Base-by-base conservation (phyloP, 306 rosid species). In the Echinosophora koreensis region DNA sequence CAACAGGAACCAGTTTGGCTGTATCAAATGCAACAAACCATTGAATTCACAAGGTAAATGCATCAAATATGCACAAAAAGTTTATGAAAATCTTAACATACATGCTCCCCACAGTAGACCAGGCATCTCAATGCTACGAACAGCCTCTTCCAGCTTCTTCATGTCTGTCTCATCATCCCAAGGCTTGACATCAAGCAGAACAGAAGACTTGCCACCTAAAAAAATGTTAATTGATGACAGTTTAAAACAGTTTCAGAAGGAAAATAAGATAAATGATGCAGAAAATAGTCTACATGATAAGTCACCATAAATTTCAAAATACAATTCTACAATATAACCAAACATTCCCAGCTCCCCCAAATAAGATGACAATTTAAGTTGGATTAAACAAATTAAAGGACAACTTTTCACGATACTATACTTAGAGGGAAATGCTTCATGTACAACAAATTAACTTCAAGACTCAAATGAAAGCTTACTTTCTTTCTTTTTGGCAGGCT, bases 121-220 rank as follows among this genome's bases (percentile, higher is more conserved):
- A 0, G 90, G 88, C 87, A 87, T 71, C 81, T 93, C 86, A 11
- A 93, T 6, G n/a, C 87, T 73, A 5, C 98, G 90, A 46, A 93
- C 98, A 69, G 90, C 82, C 87, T 91, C 98, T 87, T 93, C 98
- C 1, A 93, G 88, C 86, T 91, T 91, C 87, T 93, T 93, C 98
- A 93, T 91, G 87, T 93, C 97, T 0, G 98, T 93, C 81, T 93
- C 97, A 18, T 93, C 98, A 1, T 93, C 98, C 98, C 98, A 93
- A 60, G 98, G 98, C 82, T 93, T 93, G n/a, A 93, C 94, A 77
- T 93, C 98, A 32, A 93, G 71, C 50, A 93, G 88, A 74, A 93
- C 91, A 4, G 98, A 93, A 63, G 98, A 93, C 58, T 93, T 93
- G 0, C 98, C 98, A 66, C 97, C 97, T 92, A 77, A 7, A 46